These are phyloP conservation scores for Neoarthrinium moseri DNA, from an alignment of 2,329 filamentous ascomycete species.

Conservation along the genomic window DNA sequence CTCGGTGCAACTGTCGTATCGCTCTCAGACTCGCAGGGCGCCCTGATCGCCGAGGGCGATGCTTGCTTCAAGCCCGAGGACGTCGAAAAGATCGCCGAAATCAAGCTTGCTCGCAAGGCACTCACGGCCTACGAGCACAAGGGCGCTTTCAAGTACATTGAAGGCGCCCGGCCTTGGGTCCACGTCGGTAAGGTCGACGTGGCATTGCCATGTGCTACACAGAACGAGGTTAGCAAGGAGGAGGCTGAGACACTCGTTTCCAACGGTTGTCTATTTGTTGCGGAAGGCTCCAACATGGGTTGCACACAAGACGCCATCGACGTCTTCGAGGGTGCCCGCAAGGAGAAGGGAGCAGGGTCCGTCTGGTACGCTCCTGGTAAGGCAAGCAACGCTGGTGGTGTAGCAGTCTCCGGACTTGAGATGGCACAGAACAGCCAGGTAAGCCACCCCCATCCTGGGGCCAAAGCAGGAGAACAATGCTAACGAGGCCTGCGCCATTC, in stretches of 20 bases:
- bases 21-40: conserved; percentile 87
- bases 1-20: conserved; percentile 91
- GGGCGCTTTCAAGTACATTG: conserved; percentile 75
- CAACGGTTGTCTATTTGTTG: conserved; percentile 78
- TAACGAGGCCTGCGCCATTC: background rate
- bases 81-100: conserved; percentile 72
- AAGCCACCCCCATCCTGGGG: conserved; percentile 8
- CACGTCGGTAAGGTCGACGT: conserved; percentile 89
- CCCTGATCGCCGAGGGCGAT: conserved; percentile 71
- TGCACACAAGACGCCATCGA: conserved; percentile 96
- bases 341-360: conserved; percentile 63
- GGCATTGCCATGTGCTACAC: conserved; percentile 88
- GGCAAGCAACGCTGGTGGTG: conserved; percentile 96
- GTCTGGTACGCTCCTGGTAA: conserved; percentile 98
- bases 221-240: conserved; percentile 94
- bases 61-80: conserved; percentile 76
- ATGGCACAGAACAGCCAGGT: conserved; percentile 92
- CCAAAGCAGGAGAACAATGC: background rate
- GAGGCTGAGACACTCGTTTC: conserved; percentile 82
- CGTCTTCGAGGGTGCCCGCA: conserved; percentile 79
- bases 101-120: conserved; percentile 86
- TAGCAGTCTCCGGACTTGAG: conserved; percentile 94
- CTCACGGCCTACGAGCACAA: conserved; percentile 69
- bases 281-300: conserved; percentile 98
- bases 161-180: conserved; percentile 85